A percentile compares a stretch with the other conserved stretches of the same genome.
These are phyloP conservation scores for Conticribra weissflogii DNA, from an alignment of 108 stramenopile species.

Conservation along the genomic window DNA sequence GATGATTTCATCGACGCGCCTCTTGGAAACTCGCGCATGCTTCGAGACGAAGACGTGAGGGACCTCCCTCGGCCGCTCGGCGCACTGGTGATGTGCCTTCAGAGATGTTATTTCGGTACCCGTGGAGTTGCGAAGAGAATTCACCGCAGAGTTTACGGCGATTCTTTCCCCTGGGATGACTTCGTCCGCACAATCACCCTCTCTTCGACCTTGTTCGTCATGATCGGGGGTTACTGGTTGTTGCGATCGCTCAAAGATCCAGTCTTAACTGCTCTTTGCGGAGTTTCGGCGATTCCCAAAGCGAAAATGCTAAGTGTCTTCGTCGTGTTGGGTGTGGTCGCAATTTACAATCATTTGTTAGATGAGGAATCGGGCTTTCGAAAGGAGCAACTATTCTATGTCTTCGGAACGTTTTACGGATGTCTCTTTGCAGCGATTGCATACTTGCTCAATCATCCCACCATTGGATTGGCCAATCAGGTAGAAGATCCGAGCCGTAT, in stretches of 20 bases:
- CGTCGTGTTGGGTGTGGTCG: slow-evolving; percentile 91
- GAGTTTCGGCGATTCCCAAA: slow-evolving; percentile 91
- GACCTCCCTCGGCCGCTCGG: slow-evolving; percentile 57
- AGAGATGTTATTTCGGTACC: slow-evolving; percentile 36
- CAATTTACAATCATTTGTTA: slow-evolving; percentile 91
- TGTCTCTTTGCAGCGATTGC: slow-evolving; percentile 80
- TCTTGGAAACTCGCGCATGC: slow-evolving; percentile 21
- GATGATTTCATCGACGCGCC: slow-evolving; percentile 77
- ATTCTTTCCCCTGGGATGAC: slow-evolving; percentile 81
- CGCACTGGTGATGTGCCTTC: slow-evolving; percentile 37
- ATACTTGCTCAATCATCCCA: slow-evolving; percentile 78
- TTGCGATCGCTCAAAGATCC: slow-evolving; percentile 94
- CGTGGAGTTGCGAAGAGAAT: slow-evolving; percentile 50
- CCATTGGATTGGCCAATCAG: slow-evolving; percentile 87
- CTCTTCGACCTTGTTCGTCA: slow-evolving; percentile 94
- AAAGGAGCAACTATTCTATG: slow-evolving; percentile 95
- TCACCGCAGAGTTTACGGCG: slow-evolving; percentile 87
- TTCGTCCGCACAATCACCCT: slow-evolving; percentile 88
- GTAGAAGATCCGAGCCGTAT: slow-evolving; percentile 70
- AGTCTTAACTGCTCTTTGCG: slow-evolving; percentile 93
- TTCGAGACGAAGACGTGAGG: slow-evolving; percentile 37
- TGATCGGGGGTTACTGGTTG: slow-evolving; percentile 98
- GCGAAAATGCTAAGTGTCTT: slow-evolving; percentile 94
- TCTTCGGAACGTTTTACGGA: slow-evolving; percentile 95
- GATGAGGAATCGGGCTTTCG: slow-evolving; percentile 73